Evolutionary conservation across 2,329 filamentous ascomycete species (phyloP), one percentile per base, ranked within the genome.

Genomic region (Beauveria varroae): DNA sequence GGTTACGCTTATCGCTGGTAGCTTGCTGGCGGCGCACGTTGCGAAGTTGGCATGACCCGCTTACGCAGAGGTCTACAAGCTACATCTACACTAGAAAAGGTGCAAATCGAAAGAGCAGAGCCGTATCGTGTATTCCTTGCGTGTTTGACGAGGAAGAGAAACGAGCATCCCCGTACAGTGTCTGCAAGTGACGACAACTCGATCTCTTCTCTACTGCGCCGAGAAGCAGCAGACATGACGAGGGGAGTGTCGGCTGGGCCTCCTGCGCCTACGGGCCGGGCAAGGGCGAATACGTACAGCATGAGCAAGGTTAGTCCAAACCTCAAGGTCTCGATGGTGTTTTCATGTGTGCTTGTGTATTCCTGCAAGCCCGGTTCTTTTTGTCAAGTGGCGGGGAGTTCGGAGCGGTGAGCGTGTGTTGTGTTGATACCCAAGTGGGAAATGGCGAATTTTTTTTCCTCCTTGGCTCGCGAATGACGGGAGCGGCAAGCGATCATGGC

Each of bases 241-340:
- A 70, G 67, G 63, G 73, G 74, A 51, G 69, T 77, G 56, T 67
- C 69, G 57, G 73, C 75, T 61, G 74, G 73, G 57, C 68, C 71
- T 57, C 70, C 72, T 40, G 70, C 68, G 57, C 67, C 70, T 40
- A 65, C 65, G 53, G 69, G 69, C 49, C 67, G 73, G 64, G 63
- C 68, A 57, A 67, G 72, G 56, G 70, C 68, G 58, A 74, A 78
- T 55, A 78, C 75, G 14, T 78, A 72, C 71, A 76, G 69, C 65
- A 75, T 77, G 61, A 75, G 75, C 67, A 74, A 72, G 72, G 73
- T 76, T 64, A 68, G 70, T 63, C 47, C 34, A 14, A 46, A 20
- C 16, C 44, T 26, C 30, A 47, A 20, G 63, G 61, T 61, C 50
- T 34, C 26, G 37, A 14, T 20, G 34, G 40, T 34, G 26, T 58